Evolutionary conservation across 441 rosid genomes (phyloP), one percentile per base, ranked within the genome.

Genomic region (Euphorbia celastroides): DNA sequence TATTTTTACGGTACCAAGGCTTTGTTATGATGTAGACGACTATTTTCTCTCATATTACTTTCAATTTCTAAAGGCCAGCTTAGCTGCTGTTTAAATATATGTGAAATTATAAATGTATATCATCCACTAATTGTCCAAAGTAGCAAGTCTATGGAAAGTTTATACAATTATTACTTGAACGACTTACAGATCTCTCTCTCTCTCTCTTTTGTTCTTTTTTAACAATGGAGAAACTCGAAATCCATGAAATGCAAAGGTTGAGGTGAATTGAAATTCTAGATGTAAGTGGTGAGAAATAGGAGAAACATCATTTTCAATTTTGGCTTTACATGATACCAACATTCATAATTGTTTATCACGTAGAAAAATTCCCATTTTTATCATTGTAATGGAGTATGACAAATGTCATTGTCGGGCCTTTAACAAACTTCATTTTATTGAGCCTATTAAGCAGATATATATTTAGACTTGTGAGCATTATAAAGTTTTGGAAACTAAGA

Each of bases 221-320:
- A 5, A 57, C 27, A 57, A 26, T 27, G 60, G 57, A 10, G 28
- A 54, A 19, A 8, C 44, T n/a, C 36, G 5, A 57, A 62, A 16
- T 22, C 22, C 19, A 31, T 44, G 27, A 13, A 28, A 50, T 26
- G 54, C 3, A 0, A 17, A 32, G 44, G 5, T 55, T 41, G 27
- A 17, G 20, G 13, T 25, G 7, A 8, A 14, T 10, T 28, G 26
- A 30, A 19, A 11, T 32, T 19, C 1, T 68, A 46, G 30, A 22
- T 50, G 11, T 14, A 3, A 52, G 66, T 51, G 71, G 54, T 27
- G 54, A 52, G 54, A 69, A 19, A 54, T 22, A 25, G 67, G 72
- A 54, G 56, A 27, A 0, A 54, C 10, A 38, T 69, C 67, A 46
- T 69, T 69, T 68, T 62, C 67, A 62, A 28, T 19, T 62, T 10